Evolutionary conservation across 2,329 filamentous ascomycete species (phyloP), one percentile per base, ranked within the genome.

Genomic region (Fusarium sp.): DNA sequence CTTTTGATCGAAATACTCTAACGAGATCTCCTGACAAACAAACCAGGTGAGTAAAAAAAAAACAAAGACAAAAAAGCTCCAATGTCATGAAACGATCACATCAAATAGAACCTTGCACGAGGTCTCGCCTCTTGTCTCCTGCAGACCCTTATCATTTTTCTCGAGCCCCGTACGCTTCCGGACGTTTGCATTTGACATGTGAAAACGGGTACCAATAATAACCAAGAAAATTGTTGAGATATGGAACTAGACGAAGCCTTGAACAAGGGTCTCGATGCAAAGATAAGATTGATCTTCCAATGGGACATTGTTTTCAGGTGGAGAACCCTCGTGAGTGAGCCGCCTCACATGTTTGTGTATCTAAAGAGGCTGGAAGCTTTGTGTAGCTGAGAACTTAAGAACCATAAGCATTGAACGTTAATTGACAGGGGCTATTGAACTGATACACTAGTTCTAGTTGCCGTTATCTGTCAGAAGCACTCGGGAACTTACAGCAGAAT

Each of bases 241-340:
- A 29, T 29, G 27, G 27, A 29, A 29, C 10, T 4, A 6, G 11
- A n/a, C n/a, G n/a, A n/a, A n/a, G n/a, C n/a, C n/a, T n/a, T n/a
- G 51, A 54, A 20, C 65, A 58, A 32, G 65, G 65, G 44, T 59
- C 50, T 51, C 47, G 49, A 22, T 38, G 18, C 24, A 42, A 44
- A n/a, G 68, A 71, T 67, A 73, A 73, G 71, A 46, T 58, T 46
- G n/a, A 43, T 49, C 57, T 64, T 71, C 73, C 73, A 75, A 74
- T 74, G 38, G 51, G 44, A 29, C 25, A 29, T 44, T n/a, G 30
- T 43, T 38, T 44, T 22, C 42, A 18, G 38, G 68, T 69, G 69
- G 71, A 24, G 71, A 65, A 68, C 50, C 9, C 22, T 52, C 46
- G 30, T 29, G 8, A 49, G 16, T 44, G 47, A 32, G n/a, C 32